Base-by-base conservation (phyloP, 176 grass and related monocot species). In the Thinopyrum elongatum region DNA sequence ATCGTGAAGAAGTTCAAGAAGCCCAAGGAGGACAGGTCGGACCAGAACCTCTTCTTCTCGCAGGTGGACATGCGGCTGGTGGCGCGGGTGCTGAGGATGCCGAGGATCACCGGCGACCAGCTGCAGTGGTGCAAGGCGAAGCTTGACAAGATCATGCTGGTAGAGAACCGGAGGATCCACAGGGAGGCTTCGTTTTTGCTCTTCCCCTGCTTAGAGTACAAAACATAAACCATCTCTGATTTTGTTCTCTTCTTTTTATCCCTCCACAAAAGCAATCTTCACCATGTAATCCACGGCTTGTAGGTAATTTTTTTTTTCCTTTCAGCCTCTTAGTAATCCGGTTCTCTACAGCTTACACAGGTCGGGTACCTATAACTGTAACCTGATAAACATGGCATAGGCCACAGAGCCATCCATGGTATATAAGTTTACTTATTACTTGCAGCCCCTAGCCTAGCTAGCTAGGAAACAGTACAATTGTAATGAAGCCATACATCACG, bases 131-230 rank as follows among this genome's bases (percentile, higher is more conserved):
- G 97, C 82, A 89, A 85, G 79, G 88, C 86, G 3, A 98, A 96
- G 86, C 70, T 96, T 70, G 91, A 92, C 71, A 98, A 91, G 79
- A 98, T 98, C 63, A 63, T 74, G 22, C 73, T 94, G 17, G 82
- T 94, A 67, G 90, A 94, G 15, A 76, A 76, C 83, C 83, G 96
- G 86, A 89, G 86, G 88, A 89, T 98, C 67, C 92, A 92, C 82
- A 98, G 96, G 90, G 96, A 98, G 66, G 79, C 96, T 82, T 90
- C 96, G 82, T 98, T 98, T 91, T 94, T 95, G 91, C 88, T 98
- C 77, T 98, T 98, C 67, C 96, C 96, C 88, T 94, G 93, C 26
- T 95, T 85, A 90, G 80, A 82, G 77, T 36, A 76, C 47, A 84
- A 66, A 58, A 83, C 79, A 84, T 84, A 80, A 82, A 67, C 58